Percentiles rank a stretch among this genome's conserved stretches.
Evolutionary conservation across 2,329 filamentous ascomycete species (phyloP).

Genomic region (Xylaria sp.): DNA sequence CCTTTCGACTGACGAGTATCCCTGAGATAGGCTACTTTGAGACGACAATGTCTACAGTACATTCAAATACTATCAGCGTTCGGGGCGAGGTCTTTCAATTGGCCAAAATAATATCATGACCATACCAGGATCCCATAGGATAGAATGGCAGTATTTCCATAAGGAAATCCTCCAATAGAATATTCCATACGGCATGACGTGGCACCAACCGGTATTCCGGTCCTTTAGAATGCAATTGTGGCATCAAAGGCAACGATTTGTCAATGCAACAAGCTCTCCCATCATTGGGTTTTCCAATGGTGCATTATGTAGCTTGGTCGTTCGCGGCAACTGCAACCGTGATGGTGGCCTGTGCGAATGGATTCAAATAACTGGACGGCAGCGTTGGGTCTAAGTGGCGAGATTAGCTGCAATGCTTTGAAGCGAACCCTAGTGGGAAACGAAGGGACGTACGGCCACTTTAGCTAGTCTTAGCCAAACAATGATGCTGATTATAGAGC

Average conservation of each 20-base stretch:
- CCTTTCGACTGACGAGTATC: neutral
- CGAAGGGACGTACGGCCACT: neutral
- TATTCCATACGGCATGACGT: neutral
- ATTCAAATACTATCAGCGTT: neutral
- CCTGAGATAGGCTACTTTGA: neutral
- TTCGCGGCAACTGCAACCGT: neutral
- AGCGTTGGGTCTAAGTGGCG: neutral
- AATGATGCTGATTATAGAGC: neutral
- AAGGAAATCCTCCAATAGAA: neutral
- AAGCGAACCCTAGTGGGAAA: neutral
- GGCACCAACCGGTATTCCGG: neutral
- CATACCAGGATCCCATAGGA: neutral
- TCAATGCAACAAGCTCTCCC: neutral
- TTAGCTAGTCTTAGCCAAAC: neutral
- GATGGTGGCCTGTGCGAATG: neutral
- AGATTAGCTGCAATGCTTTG: neutral
- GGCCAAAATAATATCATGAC: neutral
- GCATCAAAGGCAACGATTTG: neutral
- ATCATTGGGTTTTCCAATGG: neutral
- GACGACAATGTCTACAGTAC: neutral
- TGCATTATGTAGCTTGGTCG: neutral
- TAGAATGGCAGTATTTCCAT: neutral
- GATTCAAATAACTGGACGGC: neutral
- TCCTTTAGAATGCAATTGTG: neutral
- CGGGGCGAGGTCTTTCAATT: neutral